Evolutionary conservation across 768 basidiomycete species (phyloP), one percentile per base, ranked within the genome.

Genomic region (Lactarius sanguifluus): DNA sequence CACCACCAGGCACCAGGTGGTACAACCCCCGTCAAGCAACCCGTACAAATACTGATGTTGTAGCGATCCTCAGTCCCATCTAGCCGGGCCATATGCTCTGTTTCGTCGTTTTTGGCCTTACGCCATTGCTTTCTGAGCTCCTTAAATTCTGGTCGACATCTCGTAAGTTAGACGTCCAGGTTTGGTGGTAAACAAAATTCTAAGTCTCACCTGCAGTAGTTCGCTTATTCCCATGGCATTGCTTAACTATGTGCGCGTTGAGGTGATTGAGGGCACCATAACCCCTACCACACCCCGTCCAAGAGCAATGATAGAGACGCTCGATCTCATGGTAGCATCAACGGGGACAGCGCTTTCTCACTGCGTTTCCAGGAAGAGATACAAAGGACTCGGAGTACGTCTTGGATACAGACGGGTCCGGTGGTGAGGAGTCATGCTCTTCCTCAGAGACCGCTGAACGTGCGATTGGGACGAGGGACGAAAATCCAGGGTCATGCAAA

Each of bases 201-300:
- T 20, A 45, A 74, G 25, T 79, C 91, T 78, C 73, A 96, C 96
- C 96, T 64, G 85, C 86, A 15, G 96, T 96, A 75, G 86, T 90
- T 63, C 96, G 85, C 79, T 96, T 98, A 18, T 81, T 64, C 52
- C 96, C 96, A 75, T 99, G 96, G 77, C 92, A 92, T 77, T 98
- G 96, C 92, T 97, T 97, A n/a, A 88, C 90, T 64, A 98, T 94
- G 76, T 99, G 96, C 36, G 95, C 94, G 75, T 99, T 99, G 67
- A 99, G 82, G 77, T 99, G 96, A 75, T 99, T 98, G 57, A 98
- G 82, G 5, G 95, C 96, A 36, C 95, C 94, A 73, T 96, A 97
- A 32, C 91, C 83, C 78, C 96, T 96, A 63, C 85, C 82, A 73
- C 83, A 85, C 23, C 74, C 75, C 7, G 76, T 74, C 73, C 74